Evolutionary conservation across 208 protist species (phyloP), one percentile per base, ranked within the genome.

Genomic region (Wallacemonas collosoma): DNA sequence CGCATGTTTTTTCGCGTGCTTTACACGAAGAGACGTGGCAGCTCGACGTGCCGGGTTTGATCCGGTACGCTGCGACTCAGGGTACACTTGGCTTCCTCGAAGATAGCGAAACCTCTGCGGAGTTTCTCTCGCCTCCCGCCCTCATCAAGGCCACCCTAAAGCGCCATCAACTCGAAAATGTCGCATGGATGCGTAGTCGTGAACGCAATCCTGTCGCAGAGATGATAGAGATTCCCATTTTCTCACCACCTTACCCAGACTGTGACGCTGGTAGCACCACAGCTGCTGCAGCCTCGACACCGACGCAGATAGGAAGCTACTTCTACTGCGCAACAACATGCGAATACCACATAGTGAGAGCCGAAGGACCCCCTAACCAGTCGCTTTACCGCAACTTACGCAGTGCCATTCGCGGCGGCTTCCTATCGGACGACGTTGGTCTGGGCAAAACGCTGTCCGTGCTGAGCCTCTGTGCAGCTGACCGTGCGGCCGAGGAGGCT

Each of bases 371-470:
- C 15, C 38, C 17, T 56, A 38, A 75, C 53, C 2, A 5, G 11
- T 3, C n/a, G 0, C 26, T 71, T 39, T 65, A 48, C 47, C 36
- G 9, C 15, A 15, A 47, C 35, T 39, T 64, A 6, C 67, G 71
- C 2, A 50, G 68, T 0, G 61, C 26, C 3, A 51, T 82, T 12
- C 62, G 67, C 8, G 83, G 89, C 38, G 79, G 81, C n/a, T 71
- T 92, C 40, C 72, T 94, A 39, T 80, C 75, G 40, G 87, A 92
- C 61, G 83, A 90, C 43, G 88, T 90, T 17, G 89, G 89, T 12
- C 72, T 94, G 2, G 89, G 87, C 11, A 94, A 94, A 71, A 91
- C 89, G 15, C 73, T 94, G 11, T 64, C 75, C n/a, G 43, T 87
- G 17, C 73, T 90, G 4, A 77, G 54, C 17, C 84, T 4, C 71